Conservation (phyloP, 129 eudicot species). For the Heracleum sosnowskyi region DNA sequence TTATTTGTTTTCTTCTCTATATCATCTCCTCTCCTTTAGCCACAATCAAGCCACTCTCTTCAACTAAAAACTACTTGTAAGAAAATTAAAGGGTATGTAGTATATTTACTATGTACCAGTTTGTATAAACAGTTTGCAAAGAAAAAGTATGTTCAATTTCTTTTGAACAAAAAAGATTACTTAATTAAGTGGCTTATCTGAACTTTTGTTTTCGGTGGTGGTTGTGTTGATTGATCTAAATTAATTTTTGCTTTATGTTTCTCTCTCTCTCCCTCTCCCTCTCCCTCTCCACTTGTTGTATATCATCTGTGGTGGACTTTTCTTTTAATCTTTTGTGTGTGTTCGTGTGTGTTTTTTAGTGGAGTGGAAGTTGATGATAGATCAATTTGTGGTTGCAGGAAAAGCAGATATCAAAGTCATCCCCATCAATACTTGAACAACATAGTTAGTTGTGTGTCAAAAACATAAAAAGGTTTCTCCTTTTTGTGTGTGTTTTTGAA, state of each 20-base stretch:
- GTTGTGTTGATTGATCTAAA: slow-evolving; percentile 12
- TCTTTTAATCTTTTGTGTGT: slow-evolving; percentile 8
- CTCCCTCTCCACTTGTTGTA: background rate
- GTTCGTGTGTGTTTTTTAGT: background rate
- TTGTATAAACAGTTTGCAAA: slow-evolving; percentile 6
- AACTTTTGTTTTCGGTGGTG: slow-evolving; percentile 12
- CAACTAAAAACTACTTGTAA: background rate
- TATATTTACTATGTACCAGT: slow-evolving; percentile 9
- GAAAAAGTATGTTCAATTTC: background rate
- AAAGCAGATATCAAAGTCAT: slow-evolving; percentile 12
- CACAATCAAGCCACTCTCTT: background rate
- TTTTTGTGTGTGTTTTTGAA: background rate
- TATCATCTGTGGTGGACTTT: background rate
- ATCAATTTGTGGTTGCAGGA: slow-evolving; percentile 12
- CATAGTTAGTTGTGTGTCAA: slow-evolving; percentile 10
- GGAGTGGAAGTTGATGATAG: slow-evolving; percentile 14
- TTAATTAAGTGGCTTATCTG: slow-evolving; percentile 8
- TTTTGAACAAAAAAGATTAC: slow-evolving; percentile 11
- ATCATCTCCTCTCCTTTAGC: slow-evolving; percentile 14
- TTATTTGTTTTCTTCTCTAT: slow-evolving; percentile 9
- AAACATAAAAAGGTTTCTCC: background rate
- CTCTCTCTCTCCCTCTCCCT: too few relatives aligned
- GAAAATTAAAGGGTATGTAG: background rate
- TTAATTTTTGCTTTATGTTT: slow-evolving; percentile 7
- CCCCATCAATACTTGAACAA: slow-evolving; percentile 5